Evolutionary conservation across 2,329 filamentous ascomycete genomes (phyloP).

Genomic region (Claviceps purpurea): DNA sequence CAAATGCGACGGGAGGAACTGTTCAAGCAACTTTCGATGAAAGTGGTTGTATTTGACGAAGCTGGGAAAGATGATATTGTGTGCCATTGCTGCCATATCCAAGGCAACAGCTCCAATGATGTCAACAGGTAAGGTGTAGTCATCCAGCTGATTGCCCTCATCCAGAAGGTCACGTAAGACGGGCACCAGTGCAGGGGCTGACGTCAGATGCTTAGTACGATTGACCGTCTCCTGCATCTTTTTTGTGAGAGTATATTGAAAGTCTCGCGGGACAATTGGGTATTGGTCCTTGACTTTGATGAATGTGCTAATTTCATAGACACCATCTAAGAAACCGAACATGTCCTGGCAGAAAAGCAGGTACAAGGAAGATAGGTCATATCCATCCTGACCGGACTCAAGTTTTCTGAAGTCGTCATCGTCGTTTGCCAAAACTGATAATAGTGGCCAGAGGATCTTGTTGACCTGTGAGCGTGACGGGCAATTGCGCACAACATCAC

Average conservation of each 20-base stretch:
- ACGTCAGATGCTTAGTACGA: constrained; percentile 14
- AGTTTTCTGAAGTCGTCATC: constrained; percentile 9
- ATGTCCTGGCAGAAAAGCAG: constrained; percentile 10
- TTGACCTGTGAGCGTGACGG: constrained; percentile 14
- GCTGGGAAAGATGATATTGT: constrained; percentile 16
- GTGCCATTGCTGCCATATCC: constrained; percentile 17
- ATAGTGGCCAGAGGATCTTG: constrained; percentile 12
- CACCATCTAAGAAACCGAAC: constrained; percentile 10
- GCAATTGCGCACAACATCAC: constrained; percentile 9
- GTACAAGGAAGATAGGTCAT: constrained; percentile 13
- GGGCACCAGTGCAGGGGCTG: constrained; percentile 13
- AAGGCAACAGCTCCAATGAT: constrained; percentile 15
- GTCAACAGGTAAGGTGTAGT: constrained; percentile 9
- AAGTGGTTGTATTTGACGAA: constrained; percentile 15
- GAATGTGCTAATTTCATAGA: constrained; percentile 17
- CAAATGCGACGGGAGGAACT: constrained; percentile 11
- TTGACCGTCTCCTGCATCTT: constrained; percentile 9
- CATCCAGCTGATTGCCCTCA: background rate
- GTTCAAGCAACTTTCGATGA: constrained; percentile 11
- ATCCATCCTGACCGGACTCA: constrained; percentile 3
- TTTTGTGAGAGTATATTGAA: constrained; percentile 10
- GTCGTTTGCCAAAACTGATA: constrained; percentile 11
- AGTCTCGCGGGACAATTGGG: constrained; percentile 11
- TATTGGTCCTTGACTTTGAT: constrained; percentile 14
- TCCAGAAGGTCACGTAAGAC: constrained; percentile 15